A percentile compares a stretch with the other conserved stretches of the same genome.
These are phyloP conservation scores for Penicillium riverlandense DNA, from an alignment of 495 filamentous ascomycete genomes.

Conservation along the genomic window DNA sequence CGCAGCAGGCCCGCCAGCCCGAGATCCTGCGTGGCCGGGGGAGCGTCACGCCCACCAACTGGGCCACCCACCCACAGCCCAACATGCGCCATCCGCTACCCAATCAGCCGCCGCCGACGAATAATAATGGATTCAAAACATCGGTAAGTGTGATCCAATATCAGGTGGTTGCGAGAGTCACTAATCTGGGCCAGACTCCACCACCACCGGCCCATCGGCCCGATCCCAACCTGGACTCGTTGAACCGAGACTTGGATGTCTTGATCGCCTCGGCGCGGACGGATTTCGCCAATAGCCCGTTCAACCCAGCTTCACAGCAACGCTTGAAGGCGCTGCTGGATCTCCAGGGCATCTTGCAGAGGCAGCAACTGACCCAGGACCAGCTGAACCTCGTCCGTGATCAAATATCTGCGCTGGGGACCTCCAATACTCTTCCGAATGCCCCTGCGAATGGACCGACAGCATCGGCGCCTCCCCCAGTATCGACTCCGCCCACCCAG, in stretches of 20 bases:
- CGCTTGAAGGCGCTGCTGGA: conserved; percentile 81
- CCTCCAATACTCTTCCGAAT: conserved; percentile 10
- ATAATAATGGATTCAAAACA: conserved; percentile 20
- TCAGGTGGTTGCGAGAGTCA: not conserved
- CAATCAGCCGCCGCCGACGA: conserved; percentile 13
- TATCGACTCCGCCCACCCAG: conserved; percentile 26
- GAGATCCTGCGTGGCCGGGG: conserved; percentile 55
- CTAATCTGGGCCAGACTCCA: conserved; percentile 23
- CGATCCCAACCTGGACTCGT: conserved; percentile 50
- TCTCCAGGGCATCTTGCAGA: conserved; percentile 72
- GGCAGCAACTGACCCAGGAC: conserved; percentile 69
- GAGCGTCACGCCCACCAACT: conserved; percentile 43
- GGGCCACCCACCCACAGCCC: conserved; percentile 64
- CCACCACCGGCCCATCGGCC: conserved; percentile 18
- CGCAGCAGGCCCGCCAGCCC: conserved; percentile 61
- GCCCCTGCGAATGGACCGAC: conserved; percentile 15
- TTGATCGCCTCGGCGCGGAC: conserved; percentile 63
- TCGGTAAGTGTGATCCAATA: conserved; percentile 20
- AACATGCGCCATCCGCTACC: conserved; percentile 31
- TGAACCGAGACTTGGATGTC: conserved; percentile 74
- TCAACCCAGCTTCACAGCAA: conserved; percentile 65
- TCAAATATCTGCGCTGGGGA: conserved; percentile 64
- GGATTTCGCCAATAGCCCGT: conserved; percentile 64
- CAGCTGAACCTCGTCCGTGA: conserved; percentile 74
- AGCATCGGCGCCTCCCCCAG: conserved; percentile 16